phyloP scores from a whole-genome alignment of 495 filamentous ascomycete genomes.

The Hyphodiscus hymeniophilus region DNA sequence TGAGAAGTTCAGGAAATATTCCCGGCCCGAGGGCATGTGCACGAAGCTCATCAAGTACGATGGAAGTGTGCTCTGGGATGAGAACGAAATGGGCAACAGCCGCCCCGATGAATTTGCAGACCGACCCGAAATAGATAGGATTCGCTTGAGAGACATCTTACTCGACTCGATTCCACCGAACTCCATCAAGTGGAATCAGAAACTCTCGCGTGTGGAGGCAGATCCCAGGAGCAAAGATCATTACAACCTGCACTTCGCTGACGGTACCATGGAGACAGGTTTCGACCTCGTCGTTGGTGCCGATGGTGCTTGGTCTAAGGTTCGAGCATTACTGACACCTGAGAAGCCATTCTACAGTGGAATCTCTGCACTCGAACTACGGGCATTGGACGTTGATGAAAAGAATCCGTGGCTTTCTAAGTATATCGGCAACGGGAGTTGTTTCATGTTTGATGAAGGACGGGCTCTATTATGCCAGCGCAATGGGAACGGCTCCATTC shows the following conservation, averaged over 20 bases:
- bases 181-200: constrained; percentile 15
- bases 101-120: constrained; percentile 1
- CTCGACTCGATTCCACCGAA: constrained; percentile 10
- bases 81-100: constrained; percentile 4
- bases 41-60: constrained; percentile 21
- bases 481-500: constrained; percentile 24
- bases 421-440: constrained; percentile 36
- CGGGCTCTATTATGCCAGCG: constrained; percentile 35
- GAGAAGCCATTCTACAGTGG: constrained; percentile 42
- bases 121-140: constrained; percentile 23
- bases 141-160: constrained; percentile 18
- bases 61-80: constrained; percentile 23
- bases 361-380: constrained; percentile 30
- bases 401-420: constrained; percentile 25
- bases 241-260: constrained; percentile 10
- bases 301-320: constrained; percentile 53
- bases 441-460: constrained; percentile 33
- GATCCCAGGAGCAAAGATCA: not conserved
- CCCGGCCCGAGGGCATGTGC: constrained; percentile 34
- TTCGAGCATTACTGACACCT: constrained; percentile 39
- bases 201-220: constrained; percentile 4
- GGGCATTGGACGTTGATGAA: constrained; percentile 25
- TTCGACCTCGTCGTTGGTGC: constrained; percentile 54
- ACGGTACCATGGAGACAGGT: constrained; percentile 7
- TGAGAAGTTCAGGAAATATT: constrained; percentile 36